Conservation (phyloP, 768 basidiomycete genomes). For the Tulasnella sp. region DNA sequence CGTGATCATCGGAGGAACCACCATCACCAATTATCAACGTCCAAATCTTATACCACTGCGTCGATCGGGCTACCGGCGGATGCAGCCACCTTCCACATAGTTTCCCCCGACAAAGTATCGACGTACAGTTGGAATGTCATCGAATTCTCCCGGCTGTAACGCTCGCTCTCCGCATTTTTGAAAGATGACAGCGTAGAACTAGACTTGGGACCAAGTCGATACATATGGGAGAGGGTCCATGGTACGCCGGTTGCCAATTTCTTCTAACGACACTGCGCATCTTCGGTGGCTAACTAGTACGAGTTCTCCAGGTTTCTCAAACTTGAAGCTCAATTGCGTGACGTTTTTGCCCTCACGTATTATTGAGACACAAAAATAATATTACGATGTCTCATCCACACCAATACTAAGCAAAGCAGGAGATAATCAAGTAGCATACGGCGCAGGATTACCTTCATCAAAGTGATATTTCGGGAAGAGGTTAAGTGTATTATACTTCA, state of each 20-base stretch:
- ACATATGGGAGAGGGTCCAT: too few species aligned
- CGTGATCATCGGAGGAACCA: too few species aligned
- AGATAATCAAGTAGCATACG: background rate
- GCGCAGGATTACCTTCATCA: background rate
- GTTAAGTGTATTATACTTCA: background rate
- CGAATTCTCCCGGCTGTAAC: background rate
- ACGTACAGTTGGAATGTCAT: background rate
- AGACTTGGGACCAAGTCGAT: too few species aligned
- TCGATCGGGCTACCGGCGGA: background rate
- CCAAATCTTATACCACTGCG: background rate
- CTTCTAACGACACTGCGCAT: too few species aligned
- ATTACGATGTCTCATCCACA: background rate
- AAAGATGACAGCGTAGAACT: too few species aligned
- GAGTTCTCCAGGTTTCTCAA: too few species aligned
- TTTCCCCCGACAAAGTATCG: background rate
- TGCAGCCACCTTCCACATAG: background rate
- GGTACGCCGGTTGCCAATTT: too few species aligned
- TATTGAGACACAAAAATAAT: background rate
- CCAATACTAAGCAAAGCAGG: background rate
- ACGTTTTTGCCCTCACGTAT: background rate
- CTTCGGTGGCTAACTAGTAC: too few species aligned
- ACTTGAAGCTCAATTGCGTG: background rate
- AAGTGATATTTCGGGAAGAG: background rate
- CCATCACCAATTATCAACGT: background rate
- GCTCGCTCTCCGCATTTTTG: background rate